Percentiles rank a stretch among this genome's conserved stretches.
phyloP scores from a whole-genome alignment of 2,329 filamentous ascomycete species.

The Ascochyta rabiei region DNA sequence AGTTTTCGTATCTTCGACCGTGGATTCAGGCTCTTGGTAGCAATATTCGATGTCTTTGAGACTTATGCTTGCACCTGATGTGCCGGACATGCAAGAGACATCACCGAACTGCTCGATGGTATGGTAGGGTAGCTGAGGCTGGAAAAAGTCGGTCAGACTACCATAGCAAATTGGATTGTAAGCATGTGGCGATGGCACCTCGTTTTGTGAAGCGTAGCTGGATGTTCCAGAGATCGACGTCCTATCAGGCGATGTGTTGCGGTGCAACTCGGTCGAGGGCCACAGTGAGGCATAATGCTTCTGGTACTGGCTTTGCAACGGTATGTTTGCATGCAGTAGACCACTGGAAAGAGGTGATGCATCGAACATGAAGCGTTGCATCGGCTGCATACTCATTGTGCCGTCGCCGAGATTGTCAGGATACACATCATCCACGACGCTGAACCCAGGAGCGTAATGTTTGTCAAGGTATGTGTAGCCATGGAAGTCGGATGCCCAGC shows the following conservation, averaged over 20 bases:
- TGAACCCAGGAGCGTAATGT: conserved; percentile 18
- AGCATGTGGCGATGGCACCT: conserved; percentile 34
- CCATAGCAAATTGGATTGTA: conserved; percentile 25
- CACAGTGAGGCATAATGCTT: conserved; percentile 30
- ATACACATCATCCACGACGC: conserved; percentile 25
- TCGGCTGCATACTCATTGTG: conserved; percentile 33
- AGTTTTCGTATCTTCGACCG: conserved; percentile 33
- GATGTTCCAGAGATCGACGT: conserved; percentile 41
- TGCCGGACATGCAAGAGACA: conserved; percentile 18
- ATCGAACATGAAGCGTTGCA: conserved; percentile 46
- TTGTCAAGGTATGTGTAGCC: conserved; percentile 11
- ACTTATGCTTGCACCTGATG: conserved; percentile 28
- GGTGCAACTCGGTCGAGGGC: conserved; percentile 26
- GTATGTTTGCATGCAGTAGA: conserved; percentile 39
- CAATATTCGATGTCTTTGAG: conserved; percentile 44
- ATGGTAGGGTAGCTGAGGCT: conserved; percentile 26
- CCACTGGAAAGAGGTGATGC: conserved; percentile 32
- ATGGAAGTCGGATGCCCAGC: conserved; percentile 13
- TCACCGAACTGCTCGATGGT: conserved; percentile 23
- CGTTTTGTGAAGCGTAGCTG: conserved; percentile 40
- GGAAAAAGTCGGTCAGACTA: conserved; percentile 27
- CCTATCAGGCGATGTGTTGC: conserved; percentile 43
- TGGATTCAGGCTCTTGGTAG: conserved; percentile 32
- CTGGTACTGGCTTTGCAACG: conserved; percentile 23
- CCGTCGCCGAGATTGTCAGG: conserved; percentile 25